Evolutionary conservation across 164 flowering plant species (phyloP).

Genomic region (Vitis riparia): DNA sequence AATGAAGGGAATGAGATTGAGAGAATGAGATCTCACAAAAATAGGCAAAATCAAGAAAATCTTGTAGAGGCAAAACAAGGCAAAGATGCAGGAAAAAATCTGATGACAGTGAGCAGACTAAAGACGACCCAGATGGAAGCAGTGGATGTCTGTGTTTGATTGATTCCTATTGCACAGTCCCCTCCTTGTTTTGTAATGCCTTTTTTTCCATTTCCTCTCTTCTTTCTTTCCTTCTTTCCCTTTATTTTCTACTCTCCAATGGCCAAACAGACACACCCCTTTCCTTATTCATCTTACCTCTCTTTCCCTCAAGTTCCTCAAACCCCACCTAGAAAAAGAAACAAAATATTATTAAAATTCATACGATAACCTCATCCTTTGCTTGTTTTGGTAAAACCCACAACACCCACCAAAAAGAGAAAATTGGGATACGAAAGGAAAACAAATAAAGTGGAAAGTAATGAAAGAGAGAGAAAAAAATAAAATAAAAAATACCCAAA

Average conservation of each 20-base stretch:
- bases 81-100: not conserved
- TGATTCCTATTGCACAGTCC: too few relatives aligned
- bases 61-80: not conserved
- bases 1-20: not conserved
- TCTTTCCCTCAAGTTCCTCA: not conserved
- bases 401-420: conserved; percentile 8
- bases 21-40: not conserved
- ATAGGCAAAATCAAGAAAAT: not conserved
- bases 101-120: too few relatives aligned
- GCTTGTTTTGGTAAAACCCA: conserved; percentile 24
- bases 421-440: not conserved
- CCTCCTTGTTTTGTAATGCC: too few relatives aligned
- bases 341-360: not conserved
- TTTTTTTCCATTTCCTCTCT: not conserved
- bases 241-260: conserved; percentile 4
- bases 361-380: conserved; percentile 12
- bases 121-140: too few relatives aligned
- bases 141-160: too few relatives aligned
- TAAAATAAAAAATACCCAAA: not conserved
- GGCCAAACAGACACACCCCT: conserved; percentile 7
- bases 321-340: conserved; percentile 12
- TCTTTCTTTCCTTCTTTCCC: conserved; percentile 1
- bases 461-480: not conserved
- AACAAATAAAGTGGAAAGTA: not conserved
- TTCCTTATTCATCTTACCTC: conserved; percentile 12